Evolutionary conservation across 208 protist genomes (phyloP).

Genomic region (Lotmaria passim): DNA sequence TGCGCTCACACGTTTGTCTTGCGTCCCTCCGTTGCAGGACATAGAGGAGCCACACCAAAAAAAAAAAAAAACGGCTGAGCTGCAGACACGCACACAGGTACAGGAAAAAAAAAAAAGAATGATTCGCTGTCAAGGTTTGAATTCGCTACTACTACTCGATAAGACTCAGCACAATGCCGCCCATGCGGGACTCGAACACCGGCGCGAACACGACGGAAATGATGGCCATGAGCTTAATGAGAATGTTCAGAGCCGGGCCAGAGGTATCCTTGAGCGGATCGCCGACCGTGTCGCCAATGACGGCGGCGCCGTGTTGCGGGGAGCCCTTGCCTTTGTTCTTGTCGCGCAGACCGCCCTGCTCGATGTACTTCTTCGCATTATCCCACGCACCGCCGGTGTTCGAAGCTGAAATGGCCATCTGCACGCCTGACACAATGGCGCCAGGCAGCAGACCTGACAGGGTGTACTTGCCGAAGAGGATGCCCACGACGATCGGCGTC

Average conservation of each 20-base stretch:
- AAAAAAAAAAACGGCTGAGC: neutral
- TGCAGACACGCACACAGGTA: neutral
- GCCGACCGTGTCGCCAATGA: slow-evolving; percentile 97
- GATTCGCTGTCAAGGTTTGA: slow-evolving; percentile 7
- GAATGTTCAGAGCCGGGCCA: slow-evolving; percentile 95
- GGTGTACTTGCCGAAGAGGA: slow-evolving; percentile 92
- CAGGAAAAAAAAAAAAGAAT: neutral
- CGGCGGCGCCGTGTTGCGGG: slow-evolving; percentile 94
- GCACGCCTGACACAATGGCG: slow-evolving; percentile 90
- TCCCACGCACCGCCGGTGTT: slow-evolving; percentile 98
- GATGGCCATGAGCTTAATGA: slow-evolving; percentile 96
- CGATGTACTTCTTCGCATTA: slow-evolving; percentile 98
- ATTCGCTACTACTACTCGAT: slow-evolving; percentile 45
- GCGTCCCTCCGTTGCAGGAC: neutral
- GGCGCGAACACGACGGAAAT: slow-evolving; percentile 95
- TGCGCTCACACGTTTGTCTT: too few relatives aligned
- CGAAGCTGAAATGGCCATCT: slow-evolving; percentile 94
- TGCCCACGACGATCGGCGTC: slow-evolving; percentile 91
- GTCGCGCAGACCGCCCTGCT: slow-evolving; percentile 87
- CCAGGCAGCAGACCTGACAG: slow-evolving; percentile 93
- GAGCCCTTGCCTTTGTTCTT: slow-evolving; percentile 92
- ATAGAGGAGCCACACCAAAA: slow-evolving; percentile 3
- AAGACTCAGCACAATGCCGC: slow-evolving; percentile 62
- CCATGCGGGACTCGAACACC: slow-evolving; percentile 80
- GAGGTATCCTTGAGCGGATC: slow-evolving; percentile 98